Conservation (phyloP, 352 stramenopile genomes). For the Pythium volutum region DNA sequence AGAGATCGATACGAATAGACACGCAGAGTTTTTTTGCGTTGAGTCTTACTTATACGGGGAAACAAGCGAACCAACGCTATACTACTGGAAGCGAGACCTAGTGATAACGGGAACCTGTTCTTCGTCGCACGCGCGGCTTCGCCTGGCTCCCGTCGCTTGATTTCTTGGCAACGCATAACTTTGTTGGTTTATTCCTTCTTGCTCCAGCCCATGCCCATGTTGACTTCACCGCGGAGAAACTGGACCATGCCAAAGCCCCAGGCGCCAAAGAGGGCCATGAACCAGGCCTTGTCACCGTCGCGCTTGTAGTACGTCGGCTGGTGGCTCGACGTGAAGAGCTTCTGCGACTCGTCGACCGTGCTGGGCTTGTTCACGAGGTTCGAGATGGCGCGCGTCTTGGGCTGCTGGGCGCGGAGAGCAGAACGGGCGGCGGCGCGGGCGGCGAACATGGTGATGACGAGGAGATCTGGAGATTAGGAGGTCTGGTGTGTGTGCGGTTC, state of each 20-base stretch:
- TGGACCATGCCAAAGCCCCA: slow-evolving; percentile 58
- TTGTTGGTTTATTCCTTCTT: slow-evolving; percentile 62
- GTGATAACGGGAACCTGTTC: not conserved
- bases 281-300: slow-evolving; percentile 46
- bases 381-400: slow-evolving; percentile 46
- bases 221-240: slow-evolving; percentile 57
- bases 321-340: slow-evolving; percentile 62
- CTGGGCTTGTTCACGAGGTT: slow-evolving; percentile 69
- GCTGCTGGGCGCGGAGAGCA: slow-evolving; percentile 26
- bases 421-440: slow-evolving; percentile 41
- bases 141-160: not conserved
- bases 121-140: not conserved
- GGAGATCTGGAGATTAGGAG: too few relatives aligned
- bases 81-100: not conserved
- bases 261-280: slow-evolving; percentile 34
- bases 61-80: not conserved
- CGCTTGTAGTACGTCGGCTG: slow-evolving; percentile 67
- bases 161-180: too few relatives aligned
- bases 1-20: not conserved
- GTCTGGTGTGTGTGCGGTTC: not conserved
- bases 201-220: slow-evolving; percentile 61
- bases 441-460: slow-evolving; percentile 46
- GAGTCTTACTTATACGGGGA: slow-evolving; percentile 11
- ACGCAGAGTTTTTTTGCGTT: not conserved
- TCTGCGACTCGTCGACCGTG: slow-evolving; percentile 54